Evolutionary conservation across 2,329 filamentous ascomycete genomes (phyloP).

Genomic region (Incumbomyces lentus): DNA sequence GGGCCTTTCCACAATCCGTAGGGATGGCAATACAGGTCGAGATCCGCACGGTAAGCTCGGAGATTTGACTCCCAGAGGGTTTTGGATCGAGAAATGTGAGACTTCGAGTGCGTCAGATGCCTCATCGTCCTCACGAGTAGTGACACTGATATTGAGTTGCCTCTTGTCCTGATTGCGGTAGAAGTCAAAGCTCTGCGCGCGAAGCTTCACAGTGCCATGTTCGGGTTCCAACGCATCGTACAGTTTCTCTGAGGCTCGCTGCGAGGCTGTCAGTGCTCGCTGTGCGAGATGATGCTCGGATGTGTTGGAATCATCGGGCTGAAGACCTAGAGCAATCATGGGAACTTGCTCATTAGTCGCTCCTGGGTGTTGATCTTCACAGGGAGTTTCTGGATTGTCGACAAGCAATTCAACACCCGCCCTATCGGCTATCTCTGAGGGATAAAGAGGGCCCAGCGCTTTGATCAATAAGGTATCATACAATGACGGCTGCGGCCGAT

Average conservation of each 20-base stretch:
- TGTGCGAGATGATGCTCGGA: neutral
- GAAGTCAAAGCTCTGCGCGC: neutral
- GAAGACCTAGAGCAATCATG: neutral
- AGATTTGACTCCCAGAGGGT: neutral
- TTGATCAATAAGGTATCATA: constrained; percentile 4
- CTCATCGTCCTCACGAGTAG: neutral
- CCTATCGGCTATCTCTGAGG: constrained; percentile 3
- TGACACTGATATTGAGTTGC: neutral
- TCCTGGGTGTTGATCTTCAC: constrained; percentile 1
- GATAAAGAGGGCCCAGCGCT: constrained; percentile 3
- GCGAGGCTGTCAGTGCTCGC: constrained; percentile 3
- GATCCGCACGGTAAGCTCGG: neutral
- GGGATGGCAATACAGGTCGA: neutral
- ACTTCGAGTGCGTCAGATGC: neutral
- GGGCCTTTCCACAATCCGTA: neutral
- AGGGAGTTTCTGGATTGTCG: constrained; percentile 1
- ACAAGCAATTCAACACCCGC: neutral
- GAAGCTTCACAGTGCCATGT: neutral
- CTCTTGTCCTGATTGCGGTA: neutral
- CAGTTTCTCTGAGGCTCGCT: constrained; percentile 5
- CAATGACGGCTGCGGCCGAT: constrained; percentile 2
- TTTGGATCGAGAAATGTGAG: neutral
- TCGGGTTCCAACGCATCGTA: neutral
- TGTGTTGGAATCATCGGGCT: neutral
- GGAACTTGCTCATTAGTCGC: neutral